phyloP scores from a whole-genome alignment of 2,329 filamentous ascomycete species.

The Rhinocladiella mackenziei region DNA sequence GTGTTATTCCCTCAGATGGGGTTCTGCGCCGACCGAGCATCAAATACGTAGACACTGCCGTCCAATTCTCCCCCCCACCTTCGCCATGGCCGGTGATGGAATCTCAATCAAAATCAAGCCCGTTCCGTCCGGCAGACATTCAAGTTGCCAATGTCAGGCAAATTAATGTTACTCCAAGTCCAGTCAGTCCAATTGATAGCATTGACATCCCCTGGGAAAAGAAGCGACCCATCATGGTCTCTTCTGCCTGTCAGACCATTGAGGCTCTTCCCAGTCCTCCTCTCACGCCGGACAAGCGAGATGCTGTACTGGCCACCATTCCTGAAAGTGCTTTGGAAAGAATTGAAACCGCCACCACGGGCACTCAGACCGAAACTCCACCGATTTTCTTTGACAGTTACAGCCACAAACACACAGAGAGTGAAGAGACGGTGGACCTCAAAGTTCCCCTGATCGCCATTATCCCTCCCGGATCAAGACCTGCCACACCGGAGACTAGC shows the following conservation, averaged over 20 bases:
- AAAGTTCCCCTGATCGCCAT: slow-evolving; percentile 85
- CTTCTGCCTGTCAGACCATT: slow-evolving; percentile 43
- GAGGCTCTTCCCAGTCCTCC: slow-evolving; percentile 37
- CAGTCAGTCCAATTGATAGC: slow-evolving; percentile 21
- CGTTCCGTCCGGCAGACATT: slow-evolving; percentile 25
- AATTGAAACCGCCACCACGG: slow-evolving; percentile 22
- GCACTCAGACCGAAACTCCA: slow-evolving; percentile 26
- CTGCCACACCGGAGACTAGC: slow-evolving; percentile 62
- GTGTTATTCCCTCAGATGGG: slow-evolving; percentile 3
- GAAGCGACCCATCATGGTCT: slow-evolving; percentile 38
- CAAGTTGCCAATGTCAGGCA: slow-evolving; percentile 21
- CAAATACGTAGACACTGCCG: slow-evolving; percentile 68
- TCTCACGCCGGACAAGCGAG: slow-evolving; percentile 34
- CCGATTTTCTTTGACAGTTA: slow-evolving; percentile 5
- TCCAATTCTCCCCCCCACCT: slow-evolving; percentile 78
- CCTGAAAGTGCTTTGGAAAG: slow-evolving; percentile 23
- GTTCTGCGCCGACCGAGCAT: slow-evolving; percentile 12
- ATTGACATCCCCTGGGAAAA: slow-evolving; percentile 22
- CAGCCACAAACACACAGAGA: slow-evolving; percentile 24
- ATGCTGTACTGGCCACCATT: slow-evolving; percentile 22
- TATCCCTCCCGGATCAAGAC: slow-evolving; percentile 78
- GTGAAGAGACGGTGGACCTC: slow-evolving; percentile 33
- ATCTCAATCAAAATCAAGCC: slow-evolving; percentile 52
- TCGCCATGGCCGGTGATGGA: slow-evolving; percentile 55
- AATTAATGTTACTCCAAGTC: slow-evolving; percentile 12